Percentiles rank a stretch among this genome's conserved stretches.
phyloP scores from a whole-genome alignment of 768 basidiomycete species.

The Krasilnikovozyma curviuscula region DNA sequence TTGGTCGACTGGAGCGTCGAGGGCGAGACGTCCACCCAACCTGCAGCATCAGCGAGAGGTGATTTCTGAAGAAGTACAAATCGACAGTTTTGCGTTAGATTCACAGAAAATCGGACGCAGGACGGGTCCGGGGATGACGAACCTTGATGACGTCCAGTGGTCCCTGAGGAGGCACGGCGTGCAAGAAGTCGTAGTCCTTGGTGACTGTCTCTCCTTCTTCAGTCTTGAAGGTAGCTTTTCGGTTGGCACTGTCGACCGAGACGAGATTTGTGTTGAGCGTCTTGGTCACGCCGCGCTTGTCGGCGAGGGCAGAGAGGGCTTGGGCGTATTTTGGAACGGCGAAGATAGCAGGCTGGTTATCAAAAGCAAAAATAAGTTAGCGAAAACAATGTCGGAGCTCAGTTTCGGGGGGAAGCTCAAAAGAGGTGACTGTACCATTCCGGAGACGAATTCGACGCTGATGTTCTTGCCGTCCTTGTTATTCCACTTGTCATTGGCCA shows the following conservation, averaged over 20 bases:
- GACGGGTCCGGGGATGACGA: neutral
- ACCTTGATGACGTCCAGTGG: conserved; percentile 56
- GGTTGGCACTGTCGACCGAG: conserved; percentile 47
- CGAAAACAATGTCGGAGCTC: neutral
- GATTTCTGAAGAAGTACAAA: conserved; percentile 28
- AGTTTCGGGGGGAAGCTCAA: neutral
- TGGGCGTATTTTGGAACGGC: conserved; percentile 89
- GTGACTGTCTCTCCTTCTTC: conserved; percentile 44
- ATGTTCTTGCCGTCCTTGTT: conserved; percentile 29
- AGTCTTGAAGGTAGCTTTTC: conserved; percentile 68
- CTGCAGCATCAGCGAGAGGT: conserved; percentile 44
- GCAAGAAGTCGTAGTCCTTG: conserved; percentile 56
- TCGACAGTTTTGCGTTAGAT: neutral
- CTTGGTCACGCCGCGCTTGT: conserved; percentile 60
- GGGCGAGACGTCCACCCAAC: conserved; percentile 76
- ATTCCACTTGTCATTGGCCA: conserved; percentile 30
- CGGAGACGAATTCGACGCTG: conserved; percentile 61
- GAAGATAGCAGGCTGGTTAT: conserved; percentile 66
- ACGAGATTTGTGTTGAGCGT: conserved; percentile 67
- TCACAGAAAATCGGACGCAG: neutral
- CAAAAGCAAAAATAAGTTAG: neutral
- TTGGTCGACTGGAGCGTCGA: conserved; percentile 67
- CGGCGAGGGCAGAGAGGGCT: conserved; percentile 54
- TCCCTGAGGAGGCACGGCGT: conserved; percentile 83
- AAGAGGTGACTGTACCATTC: conserved; percentile 32